A percentile compares a stretch with the other conserved stretches of the same genome.
Conservation (phyloP, 176 grass and related monocot species). For the Rhynchospora pubera region DNA sequence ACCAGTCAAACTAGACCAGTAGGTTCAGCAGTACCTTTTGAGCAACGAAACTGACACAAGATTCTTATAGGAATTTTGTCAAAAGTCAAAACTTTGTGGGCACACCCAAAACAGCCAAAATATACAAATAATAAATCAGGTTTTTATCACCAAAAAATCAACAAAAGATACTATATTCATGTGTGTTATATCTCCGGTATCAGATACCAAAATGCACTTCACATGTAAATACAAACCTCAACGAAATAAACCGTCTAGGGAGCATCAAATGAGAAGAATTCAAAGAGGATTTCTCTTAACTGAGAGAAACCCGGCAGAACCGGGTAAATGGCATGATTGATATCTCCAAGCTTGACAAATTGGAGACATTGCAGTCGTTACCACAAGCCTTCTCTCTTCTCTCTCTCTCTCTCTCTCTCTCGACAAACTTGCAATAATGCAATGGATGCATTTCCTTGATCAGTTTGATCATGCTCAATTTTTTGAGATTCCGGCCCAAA, state of each 20-base stretch:
- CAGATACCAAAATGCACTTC: not conserved
- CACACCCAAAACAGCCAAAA: not conserved
- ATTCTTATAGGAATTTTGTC: not conserved
- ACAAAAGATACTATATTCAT: not conserved
- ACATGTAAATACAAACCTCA: not conserved
- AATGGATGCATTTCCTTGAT: no score
- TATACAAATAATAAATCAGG: not conserved
- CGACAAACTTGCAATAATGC: no score
- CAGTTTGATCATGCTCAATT: no score
- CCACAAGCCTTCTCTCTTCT: not conserved
- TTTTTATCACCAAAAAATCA: not conserved
- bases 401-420: not conserved
- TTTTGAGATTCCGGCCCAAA: no score
- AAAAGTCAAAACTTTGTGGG: not conserved
- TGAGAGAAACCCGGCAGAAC: not conserved
- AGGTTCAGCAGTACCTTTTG: not conserved
- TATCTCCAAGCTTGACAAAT: not conserved
- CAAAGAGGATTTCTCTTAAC: not conserved
- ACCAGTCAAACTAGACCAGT: not conserved
- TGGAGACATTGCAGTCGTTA: no score
- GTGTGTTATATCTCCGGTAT: no score
- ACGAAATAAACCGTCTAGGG: not conserved
- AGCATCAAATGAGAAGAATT: not conserved
- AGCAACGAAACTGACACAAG: not conserved
- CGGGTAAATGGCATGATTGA: not conserved